Conservation (phyloP, 1,139 yeast genomes). For the Geotrichum candidum region DNA sequence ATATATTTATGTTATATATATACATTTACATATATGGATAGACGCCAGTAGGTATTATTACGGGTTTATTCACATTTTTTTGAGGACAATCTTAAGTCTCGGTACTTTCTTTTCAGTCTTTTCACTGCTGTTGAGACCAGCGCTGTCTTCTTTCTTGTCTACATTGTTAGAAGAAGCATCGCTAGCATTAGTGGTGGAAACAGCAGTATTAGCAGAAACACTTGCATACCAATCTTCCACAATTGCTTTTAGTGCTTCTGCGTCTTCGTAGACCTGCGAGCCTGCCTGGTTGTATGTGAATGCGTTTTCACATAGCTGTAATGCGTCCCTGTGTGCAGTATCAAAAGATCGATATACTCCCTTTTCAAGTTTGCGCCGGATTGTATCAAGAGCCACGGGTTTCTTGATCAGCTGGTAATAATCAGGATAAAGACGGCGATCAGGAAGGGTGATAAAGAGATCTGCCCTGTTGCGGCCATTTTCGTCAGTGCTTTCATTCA, state of each 20-base stretch:
- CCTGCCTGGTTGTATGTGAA: conserved; percentile 84
- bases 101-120: conserved; percentile 1
- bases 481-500: conserved; percentile 22
- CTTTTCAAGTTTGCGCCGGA: conserved; percentile 39
- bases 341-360: conserved; percentile 49
- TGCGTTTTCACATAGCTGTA: conserved; percentile 77
- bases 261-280: conserved; percentile 75
- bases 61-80: background rate
- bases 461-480: conserved; percentile 41
- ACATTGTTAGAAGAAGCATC: background rate
- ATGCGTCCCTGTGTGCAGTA: conserved; percentile 65
- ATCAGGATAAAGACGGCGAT: conserved; percentile 74
- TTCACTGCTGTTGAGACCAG: background rate
- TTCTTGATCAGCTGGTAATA: conserved; percentile 72
- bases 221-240: conserved; percentile 20
- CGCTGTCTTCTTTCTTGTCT: background rate
- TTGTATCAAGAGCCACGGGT: conserved; percentile 69
- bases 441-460: conserved; percentile 62
- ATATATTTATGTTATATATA: background rate
- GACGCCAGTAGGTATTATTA: background rate
- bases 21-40: background rate
- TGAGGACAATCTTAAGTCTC: conserved; percentile 3
- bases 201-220: background rate
- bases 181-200: background rate
- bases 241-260: conserved; percentile 48